These are phyloP conservation scores for Penicillium sp. DNA, from an alignment of 2,329 filamentous ascomycete species.

Conservation along the genomic window DNA sequence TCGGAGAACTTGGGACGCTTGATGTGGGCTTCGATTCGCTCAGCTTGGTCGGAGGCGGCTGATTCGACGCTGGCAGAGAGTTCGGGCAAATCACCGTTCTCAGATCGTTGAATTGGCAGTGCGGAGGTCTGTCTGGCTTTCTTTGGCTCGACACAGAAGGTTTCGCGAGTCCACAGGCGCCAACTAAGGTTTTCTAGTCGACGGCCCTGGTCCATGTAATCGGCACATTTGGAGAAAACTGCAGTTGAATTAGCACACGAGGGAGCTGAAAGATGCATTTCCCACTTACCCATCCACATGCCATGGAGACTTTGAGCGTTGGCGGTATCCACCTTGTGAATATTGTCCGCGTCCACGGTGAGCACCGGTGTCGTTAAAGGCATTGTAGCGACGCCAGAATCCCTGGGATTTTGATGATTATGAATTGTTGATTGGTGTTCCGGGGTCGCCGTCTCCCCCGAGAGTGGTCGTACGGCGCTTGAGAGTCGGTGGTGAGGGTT, in stretches of 20 bases:
- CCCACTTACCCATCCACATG: slow-evolving; percentile 88
- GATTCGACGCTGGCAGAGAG: slow-evolving; percentile 79
- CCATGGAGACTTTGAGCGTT: slow-evolving; percentile 92
- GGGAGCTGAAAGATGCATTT: neutral
- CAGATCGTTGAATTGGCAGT: slow-evolving; percentile 50
- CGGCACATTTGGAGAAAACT: slow-evolving; percentile 95
- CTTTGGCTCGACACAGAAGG: slow-evolving; percentile 77
- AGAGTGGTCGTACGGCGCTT: slow-evolving; percentile 46
- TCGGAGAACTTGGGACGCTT: slow-evolving; percentile 64
- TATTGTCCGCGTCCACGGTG: slow-evolving; percentile 85
- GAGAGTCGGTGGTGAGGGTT: slow-evolving; percentile 22
- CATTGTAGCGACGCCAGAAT: slow-evolving; percentile 59
- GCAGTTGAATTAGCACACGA: slow-evolving; percentile 9
- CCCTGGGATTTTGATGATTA: slow-evolving; percentile 10
- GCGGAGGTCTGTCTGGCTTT: slow-evolving; percentile 55
- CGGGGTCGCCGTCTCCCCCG: slow-evolving; percentile 48
- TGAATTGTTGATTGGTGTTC: slow-evolving; percentile 26
- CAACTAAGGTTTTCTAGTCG: slow-evolving; percentile 94
- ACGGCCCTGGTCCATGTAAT: slow-evolving; percentile 89
- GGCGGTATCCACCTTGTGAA: slow-evolving; percentile 91
- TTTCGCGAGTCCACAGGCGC: slow-evolving; percentile 92
- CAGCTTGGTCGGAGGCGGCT: slow-evolving; percentile 64
- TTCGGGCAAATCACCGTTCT: slow-evolving; percentile 62
- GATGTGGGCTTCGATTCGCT: slow-evolving; percentile 57
- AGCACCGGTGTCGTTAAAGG: slow-evolving; percentile 86